Evolutionary conservation across 495 filamentous ascomycete genomes (phyloP).

Genomic region (Aspergillus taichungensis): DNA sequence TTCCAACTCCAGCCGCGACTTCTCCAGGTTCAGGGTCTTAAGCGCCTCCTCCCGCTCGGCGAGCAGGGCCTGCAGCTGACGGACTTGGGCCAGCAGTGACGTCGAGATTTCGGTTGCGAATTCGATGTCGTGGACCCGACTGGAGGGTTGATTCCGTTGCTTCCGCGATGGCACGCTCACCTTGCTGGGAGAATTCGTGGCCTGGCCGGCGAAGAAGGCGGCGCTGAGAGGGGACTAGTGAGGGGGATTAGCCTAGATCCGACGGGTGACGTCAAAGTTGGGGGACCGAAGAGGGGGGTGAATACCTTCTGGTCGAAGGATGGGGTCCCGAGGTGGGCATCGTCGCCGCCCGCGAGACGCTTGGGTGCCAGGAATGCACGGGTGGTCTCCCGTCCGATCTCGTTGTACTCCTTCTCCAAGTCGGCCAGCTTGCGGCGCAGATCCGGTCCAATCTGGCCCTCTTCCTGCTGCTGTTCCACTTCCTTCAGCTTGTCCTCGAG

Average conservation of each 20-base stretch:
- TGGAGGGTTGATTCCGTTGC: slow-evolving; percentile 81
- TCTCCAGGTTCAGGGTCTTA: slow-evolving; percentile 62
- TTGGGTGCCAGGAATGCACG: slow-evolving; percentile 79
- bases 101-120: slow-evolving; percentile 94
- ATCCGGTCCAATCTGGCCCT: slow-evolving; percentile 76
- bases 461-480: slow-evolving; percentile 68
- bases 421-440: slow-evolving; percentile 74
- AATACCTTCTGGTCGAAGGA: slow-evolving; percentile 55
- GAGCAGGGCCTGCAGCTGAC: slow-evolving; percentile 74
- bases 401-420: slow-evolving; percentile 90
- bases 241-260: slow-evolving; percentile 8
- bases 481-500: slow-evolving; percentile 75
- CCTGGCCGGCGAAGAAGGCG: slow-evolving; percentile 74
- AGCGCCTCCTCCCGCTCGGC: slow-evolving; percentile 80
- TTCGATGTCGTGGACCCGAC: slow-evolving; percentile 83
- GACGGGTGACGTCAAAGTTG: neutral
- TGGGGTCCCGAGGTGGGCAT: slow-evolving; percentile 45
- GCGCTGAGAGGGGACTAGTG: slow-evolving; percentile 59
- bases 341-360: slow-evolving; percentile 60
- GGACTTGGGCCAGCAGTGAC: slow-evolving; percentile 79
- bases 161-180: slow-evolving; percentile 75
- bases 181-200: slow-evolving; percentile 83
- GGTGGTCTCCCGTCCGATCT: slow-evolving; percentile 83
- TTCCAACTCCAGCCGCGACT: slow-evolving; percentile 70
- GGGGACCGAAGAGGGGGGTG: slow-evolving; percentile 3